Evolutionary conservation across 2,329 filamentous ascomycete genomes (phyloP).

Genomic region (Sporothrix brasiliensis): DNA sequence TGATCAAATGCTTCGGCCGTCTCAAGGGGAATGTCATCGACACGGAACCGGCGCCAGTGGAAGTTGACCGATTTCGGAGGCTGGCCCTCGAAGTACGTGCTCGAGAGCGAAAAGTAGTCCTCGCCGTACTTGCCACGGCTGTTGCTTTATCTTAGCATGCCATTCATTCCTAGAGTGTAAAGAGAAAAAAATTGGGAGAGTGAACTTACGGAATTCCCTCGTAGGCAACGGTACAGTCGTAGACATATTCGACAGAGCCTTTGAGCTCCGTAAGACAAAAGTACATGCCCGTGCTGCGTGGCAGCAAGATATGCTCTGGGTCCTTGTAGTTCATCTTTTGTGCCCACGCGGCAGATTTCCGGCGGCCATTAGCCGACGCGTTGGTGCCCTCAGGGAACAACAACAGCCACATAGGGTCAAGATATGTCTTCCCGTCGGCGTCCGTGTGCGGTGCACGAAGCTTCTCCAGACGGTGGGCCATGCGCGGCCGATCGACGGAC

Average conservation of each 20-base stretch:
- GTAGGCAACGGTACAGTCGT: conserved; percentile 94
- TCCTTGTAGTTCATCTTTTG: conserved; percentile 74
- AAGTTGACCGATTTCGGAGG: conserved; percentile 96
- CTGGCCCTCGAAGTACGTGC: conserved; percentile 85
- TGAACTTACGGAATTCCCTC: conserved; percentile 83
- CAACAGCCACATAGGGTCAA: conserved; percentile 86
- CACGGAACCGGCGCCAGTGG: conserved; percentile 85
- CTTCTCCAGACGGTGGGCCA: conserved; percentile 72
- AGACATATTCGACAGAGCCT: conserved; percentile 76
- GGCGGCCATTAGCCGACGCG: conserved; percentile 68
- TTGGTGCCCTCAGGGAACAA: conserved; percentile 90
- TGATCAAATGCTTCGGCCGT: conserved; percentile 73
- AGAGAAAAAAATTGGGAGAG: not conserved
- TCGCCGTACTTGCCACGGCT: conserved; percentile 85
- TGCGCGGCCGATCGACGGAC: conserved; percentile 74
- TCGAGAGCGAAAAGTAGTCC: conserved; percentile 81
- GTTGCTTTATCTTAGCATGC: conserved; percentile 32
- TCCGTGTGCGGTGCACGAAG: conserved; percentile 62
- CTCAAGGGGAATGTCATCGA: conserved; percentile 79
- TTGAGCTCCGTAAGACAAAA: conserved; percentile 78
- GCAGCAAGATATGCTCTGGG: conserved; percentile 72
- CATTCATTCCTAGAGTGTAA: not conserved
- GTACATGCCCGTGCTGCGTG: conserved; percentile 76
- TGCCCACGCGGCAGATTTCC: conserved; percentile 74
- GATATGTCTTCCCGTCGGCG: conserved; percentile 57